These are phyloP conservation scores for Trichomonascaceae sp. DNA, from an alignment of 1,139 yeast species.

Conservation along the genomic window DNA sequence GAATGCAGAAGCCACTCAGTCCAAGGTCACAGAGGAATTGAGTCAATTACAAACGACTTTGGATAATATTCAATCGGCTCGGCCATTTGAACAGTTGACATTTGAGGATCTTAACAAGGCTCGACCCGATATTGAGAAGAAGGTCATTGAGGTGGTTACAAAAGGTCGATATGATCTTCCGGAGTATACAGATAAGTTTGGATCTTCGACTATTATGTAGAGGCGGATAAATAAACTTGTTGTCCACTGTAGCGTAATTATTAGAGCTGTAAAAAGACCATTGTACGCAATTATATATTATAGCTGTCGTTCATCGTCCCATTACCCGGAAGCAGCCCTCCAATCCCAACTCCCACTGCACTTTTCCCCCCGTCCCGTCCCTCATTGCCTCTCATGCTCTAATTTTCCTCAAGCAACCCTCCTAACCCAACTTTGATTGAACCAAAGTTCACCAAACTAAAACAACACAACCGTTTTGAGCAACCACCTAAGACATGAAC, in stretches of 20 bases:
- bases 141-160: constrained; percentile 91
- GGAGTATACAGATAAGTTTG: constrained; percentile 96
- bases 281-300: no score
- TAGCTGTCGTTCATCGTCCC: no score
- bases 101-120: constrained; percentile 93
- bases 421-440: neutral
- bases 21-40: constrained; percentile 80
- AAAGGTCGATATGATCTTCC: constrained; percentile 98
- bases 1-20: constrained; percentile 91
- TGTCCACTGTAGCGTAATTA: no score
- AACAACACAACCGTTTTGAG: neutral
- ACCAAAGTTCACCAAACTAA: neutral
- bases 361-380: neutral
- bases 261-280: no score
- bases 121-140: constrained; percentile 94
- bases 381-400: neutral
- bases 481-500: neutral
- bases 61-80: constrained; percentile 89
- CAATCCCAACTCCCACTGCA: no score
- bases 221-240: neutral
- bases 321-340: no score
- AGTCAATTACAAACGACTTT: constrained; percentile 80
- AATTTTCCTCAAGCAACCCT: neutral
- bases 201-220: constrained; percentile 92
- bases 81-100: constrained; percentile 96